Conservation (phyloP, 2,329 filamentous ascomycete species). For the Beauveria pseudobassiana region DNA sequence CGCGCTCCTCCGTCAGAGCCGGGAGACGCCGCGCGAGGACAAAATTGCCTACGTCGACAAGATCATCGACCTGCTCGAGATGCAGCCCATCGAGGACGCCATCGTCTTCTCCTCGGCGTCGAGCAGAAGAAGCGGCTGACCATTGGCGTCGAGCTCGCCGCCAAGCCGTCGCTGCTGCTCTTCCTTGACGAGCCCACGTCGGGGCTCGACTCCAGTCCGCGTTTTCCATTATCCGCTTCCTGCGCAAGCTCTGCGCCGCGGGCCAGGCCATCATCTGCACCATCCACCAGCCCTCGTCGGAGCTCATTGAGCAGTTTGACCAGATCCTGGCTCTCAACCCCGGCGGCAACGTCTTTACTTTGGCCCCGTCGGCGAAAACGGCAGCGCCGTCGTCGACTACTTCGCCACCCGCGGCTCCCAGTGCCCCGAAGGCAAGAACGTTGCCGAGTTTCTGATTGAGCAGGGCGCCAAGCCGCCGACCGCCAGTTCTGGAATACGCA, state of each 20-base stretch:
- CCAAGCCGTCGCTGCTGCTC: constrained; percentile 52
- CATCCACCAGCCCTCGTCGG: constrained; percentile 51
- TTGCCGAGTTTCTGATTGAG: constrained; percentile 43
- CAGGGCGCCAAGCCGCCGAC: constrained; percentile 31
- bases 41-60: constrained; percentile 63
- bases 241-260: constrained; percentile 52
- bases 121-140: constrained; percentile 52
- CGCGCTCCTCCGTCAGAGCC: constrained; percentile 54
- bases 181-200: constrained; percentile 59
- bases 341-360: constrained; percentile 47
- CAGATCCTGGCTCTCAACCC: constrained; percentile 45
- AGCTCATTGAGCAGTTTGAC: constrained; percentile 51
- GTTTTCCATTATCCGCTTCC: constrained; percentile 54
- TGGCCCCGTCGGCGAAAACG: constrained; percentile 45
- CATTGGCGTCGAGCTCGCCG: constrained; percentile 48
- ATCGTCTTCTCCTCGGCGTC: constrained; percentile 54
- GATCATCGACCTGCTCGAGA: constrained; percentile 61
- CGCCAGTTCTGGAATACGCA: constrained; percentile 62
- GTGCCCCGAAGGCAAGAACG: constrained; percentile 50
- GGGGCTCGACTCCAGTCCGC: constrained; percentile 51
- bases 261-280: constrained; percentile 55
- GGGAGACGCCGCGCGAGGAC: constrained; percentile 47
- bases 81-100: constrained; percentile 59
- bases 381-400: constrained; percentile 40
- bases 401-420: constrained; percentile 54